Percentiles rank a stretch among this genome's conserved stretches.
These are phyloP conservation scores for Parietaria judaica DNA, from an alignment of 306 rosid species.

Conservation along the genomic window DNA sequence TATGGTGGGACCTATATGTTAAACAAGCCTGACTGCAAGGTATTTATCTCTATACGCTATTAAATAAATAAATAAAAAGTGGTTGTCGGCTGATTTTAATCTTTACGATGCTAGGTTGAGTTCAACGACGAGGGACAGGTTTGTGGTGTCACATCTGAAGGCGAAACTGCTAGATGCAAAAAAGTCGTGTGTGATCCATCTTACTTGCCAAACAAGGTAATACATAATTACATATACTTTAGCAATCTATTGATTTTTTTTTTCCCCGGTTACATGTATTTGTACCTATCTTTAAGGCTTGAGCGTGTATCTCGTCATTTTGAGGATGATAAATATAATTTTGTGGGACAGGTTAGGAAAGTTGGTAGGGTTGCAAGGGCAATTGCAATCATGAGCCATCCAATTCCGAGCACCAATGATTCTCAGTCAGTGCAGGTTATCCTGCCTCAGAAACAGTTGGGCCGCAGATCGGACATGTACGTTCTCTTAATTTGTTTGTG, in stretches of 20 bases:
- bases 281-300: neutral
- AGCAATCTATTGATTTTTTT: neutral
- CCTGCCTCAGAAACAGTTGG: conserved; percentile 94
- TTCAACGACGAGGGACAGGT: conserved; percentile 80
- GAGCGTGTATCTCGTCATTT: too few species aligned
- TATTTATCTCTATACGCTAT: conserved; percentile 16
- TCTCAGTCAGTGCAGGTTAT: conserved; percentile 88
- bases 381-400: conserved; percentile 92
- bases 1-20: conserved; percentile 98
- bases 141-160: conserved; percentile 92
- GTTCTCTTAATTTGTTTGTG: conserved; percentile 13
- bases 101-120: conserved; percentile 63
- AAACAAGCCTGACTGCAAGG: conserved; percentile 98
- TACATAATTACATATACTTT: neutral
- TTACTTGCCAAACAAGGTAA: conserved; percentile 82
- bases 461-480: conserved; percentile 97
- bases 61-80: too few species aligned
- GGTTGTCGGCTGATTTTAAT: conserved; percentile 2
- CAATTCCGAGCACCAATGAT: conserved; percentile 80
- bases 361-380: conserved; percentile 98
- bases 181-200: conserved; percentile 97
- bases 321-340: neutral
- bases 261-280: neutral
- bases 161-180: conserved; percentile 93
- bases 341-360: conserved; percentile 67